phyloP scores from a whole-genome alignment of 768 basidiomycete species.

The Boletus reticuloceps region DNA sequence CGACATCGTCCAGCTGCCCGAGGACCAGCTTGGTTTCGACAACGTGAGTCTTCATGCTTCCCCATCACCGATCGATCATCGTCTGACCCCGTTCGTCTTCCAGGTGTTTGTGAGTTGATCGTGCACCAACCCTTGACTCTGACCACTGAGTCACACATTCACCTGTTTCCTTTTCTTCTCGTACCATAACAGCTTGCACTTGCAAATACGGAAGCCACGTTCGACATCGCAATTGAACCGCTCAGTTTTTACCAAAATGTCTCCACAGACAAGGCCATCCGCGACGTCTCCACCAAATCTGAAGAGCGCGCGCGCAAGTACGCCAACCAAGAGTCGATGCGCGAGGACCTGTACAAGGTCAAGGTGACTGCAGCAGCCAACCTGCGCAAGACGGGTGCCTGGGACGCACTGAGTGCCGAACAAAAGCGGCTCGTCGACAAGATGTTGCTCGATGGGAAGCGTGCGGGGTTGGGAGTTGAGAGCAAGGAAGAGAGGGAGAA shows the following conservation, averaged over 20 bases:
- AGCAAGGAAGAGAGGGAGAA: constrained; percentile 53
- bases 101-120: constrained; percentile 71
- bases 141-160: neutral
- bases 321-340: constrained; percentile 75
- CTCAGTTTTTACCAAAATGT: constrained; percentile 83
- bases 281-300: constrained; percentile 76
- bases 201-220: constrained; percentile 53
- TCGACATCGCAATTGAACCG: constrained; percentile 53
- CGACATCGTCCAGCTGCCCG: constrained; percentile 56
- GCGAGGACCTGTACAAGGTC: constrained; percentile 74
- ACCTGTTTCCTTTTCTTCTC: neutral
- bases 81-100: too few species aligned
- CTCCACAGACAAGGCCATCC: constrained; percentile 66
- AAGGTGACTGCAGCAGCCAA: constrained; percentile 70
- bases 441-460: constrained; percentile 74
- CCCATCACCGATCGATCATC: neutral
- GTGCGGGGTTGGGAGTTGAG: constrained; percentile 73
- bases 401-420: constrained; percentile 62
- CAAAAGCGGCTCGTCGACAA: constrained; percentile 79
- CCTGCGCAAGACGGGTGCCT: constrained; percentile 57
- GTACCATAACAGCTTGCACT: constrained; percentile 49
- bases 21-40: constrained; percentile 61
- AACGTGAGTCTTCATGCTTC: constrained; percentile 44
- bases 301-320: constrained; percentile 72
- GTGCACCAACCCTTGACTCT: neutral